A percentile compares a stretch with the other conserved stretches of the same genome.
Evolutionary conservation across 2,329 filamentous ascomycete species (phyloP).

Genomic region (Verticillium nubilum): DNA sequence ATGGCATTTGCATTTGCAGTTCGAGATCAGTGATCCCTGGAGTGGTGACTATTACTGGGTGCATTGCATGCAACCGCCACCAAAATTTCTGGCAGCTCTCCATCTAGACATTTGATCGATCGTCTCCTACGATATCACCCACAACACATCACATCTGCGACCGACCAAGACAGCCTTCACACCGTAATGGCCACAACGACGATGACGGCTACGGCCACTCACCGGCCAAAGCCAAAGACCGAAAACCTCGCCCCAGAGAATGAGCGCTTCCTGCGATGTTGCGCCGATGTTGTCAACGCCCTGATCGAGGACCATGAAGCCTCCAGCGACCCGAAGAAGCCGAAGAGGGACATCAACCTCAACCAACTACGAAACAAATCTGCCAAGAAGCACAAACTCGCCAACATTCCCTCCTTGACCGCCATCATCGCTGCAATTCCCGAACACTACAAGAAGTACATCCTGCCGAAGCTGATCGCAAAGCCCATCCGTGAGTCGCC

Average conservation of each 20-base stretch:
- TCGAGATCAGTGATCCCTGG: slow-evolving; percentile 3
- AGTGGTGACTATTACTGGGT: slow-evolving; percentile 7
- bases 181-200: slow-evolving; percentile 49
- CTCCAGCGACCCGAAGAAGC: slow-evolving; percentile 64
- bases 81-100: background rate
- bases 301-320: slow-evolving; percentile 93
- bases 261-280: slow-evolving; percentile 89
- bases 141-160: background rate
- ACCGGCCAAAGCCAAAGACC: slow-evolving; percentile 61
- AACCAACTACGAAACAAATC: slow-evolving; percentile 83
- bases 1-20: background rate
- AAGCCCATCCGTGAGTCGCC: slow-evolving; percentile 76
- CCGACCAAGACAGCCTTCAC: background rate
- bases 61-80: background rate
- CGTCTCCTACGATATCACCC: background rate
- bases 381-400: slow-evolving; percentile 86
- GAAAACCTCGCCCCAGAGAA: slow-evolving; percentile 82
- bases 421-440: slow-evolving; percentile 97
- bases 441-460: slow-evolving; percentile 99
- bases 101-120: background rate
- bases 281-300: slow-evolving; percentile 89
- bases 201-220: slow-evolving; percentile 58
- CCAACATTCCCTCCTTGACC: slow-evolving; percentile 83
- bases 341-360: slow-evolving; percentile 84
- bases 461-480: slow-evolving; percentile 89